These are phyloP conservation scores for Ophiostoma ulmi DNA, from an alignment of 2,329 filamentous ascomycete genomes.

Conservation along the genomic window DNA sequence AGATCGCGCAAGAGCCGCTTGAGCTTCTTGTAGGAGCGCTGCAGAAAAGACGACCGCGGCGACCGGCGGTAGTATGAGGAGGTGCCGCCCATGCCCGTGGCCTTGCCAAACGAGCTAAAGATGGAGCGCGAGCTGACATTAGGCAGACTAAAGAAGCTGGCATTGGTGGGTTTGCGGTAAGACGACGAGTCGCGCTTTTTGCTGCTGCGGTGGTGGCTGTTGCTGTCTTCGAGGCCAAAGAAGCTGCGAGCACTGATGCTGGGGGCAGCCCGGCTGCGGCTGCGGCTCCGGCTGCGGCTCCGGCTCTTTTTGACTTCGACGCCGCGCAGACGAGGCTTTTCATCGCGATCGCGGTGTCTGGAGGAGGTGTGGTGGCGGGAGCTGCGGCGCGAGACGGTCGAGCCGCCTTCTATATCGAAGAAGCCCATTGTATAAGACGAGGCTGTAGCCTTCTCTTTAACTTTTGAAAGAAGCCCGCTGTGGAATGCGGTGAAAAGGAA, in stretches of 20 bases:
- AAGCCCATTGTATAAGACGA: slow-evolving; percentile 32
- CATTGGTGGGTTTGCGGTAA: slow-evolving; percentile 24
- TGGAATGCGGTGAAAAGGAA: not conserved
- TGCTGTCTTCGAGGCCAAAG: slow-evolving; percentile 28
- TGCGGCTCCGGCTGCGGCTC: slow-evolving; percentile 31
- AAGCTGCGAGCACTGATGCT: slow-evolving; percentile 21
- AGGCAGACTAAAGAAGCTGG: slow-evolving; percentile 40
- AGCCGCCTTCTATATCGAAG: slow-evolving; percentile 34
- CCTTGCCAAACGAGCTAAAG: slow-evolving; percentile 33
- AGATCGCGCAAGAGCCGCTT: slow-evolving; percentile 76
- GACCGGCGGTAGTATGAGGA: slow-evolving; percentile 71
- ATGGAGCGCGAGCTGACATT: slow-evolving; percentile 33
- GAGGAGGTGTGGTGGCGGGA: slow-evolving; percentile 27
- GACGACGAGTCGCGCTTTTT: slow-evolving; percentile 10
- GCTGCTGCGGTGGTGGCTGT: slow-evolving; percentile 36
- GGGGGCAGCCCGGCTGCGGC: slow-evolving; percentile 33
- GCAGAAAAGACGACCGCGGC: slow-evolving; percentile 72
- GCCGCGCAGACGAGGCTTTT: slow-evolving; percentile 19
- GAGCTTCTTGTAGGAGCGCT: slow-evolving; percentile 67
- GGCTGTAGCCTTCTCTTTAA: not conserved
- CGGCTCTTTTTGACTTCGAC: slow-evolving; percentile 37
- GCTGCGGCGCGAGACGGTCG: slow-evolving; percentile 28
- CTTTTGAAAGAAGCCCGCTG: not conserved
- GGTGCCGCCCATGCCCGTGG: slow-evolving; percentile 23
- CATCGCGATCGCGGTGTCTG: slow-evolving; percentile 29